These are phyloP conservation scores for Crithidia expoeki DNA, from an alignment of 208 protist genomes.

Conservation along the genomic window DNA sequence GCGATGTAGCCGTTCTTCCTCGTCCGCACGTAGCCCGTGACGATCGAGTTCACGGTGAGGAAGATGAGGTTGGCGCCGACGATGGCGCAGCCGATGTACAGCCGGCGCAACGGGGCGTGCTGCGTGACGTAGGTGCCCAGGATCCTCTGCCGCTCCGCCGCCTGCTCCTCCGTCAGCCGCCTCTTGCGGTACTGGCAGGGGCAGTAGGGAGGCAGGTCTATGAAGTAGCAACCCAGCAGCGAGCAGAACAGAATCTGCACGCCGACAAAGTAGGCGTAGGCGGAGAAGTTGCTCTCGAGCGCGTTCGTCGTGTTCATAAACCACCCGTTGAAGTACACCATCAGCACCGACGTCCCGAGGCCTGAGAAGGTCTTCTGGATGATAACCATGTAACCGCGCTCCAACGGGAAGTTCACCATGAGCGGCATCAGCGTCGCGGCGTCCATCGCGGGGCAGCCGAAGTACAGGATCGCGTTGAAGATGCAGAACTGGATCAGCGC, in stretches of 20 bases:
- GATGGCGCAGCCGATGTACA: constrained; percentile 58
- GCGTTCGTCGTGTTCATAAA: constrained; percentile 42
- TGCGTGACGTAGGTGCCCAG: constrained; percentile 57
- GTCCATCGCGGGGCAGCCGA: constrained; percentile 68
- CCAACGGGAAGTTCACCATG: constrained; percentile 83
- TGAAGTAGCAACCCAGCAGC: constrained; percentile 45
- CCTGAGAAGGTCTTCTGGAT: constrained; percentile 85
- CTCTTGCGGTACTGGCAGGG: constrained; percentile 49
- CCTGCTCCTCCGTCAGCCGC: constrained; percentile 44
- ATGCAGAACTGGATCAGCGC: constrained; percentile 63
- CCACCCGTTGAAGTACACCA: constrained; percentile 83
- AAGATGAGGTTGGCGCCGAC: constrained; percentile 54
- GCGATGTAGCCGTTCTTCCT: constrained; percentile 40
- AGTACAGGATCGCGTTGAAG: constrained; percentile 69
- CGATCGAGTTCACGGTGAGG: constrained; percentile 55
- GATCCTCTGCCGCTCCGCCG: constrained; percentile 45
- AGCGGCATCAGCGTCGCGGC: constrained; percentile 71
- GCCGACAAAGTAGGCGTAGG: constrained; percentile 68
- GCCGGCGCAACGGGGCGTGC: constrained; percentile 42
- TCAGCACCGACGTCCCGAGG: constrained; percentile 75
- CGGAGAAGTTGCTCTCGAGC: constrained; percentile 52
- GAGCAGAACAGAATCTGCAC: constrained; percentile 42
- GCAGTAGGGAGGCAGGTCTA: constrained; percentile 69
- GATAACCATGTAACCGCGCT: constrained; percentile 76
- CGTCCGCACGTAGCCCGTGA: constrained; percentile 49